Percentiles rank a stretch among this genome's conserved stretches.
phyloP scores from a whole-genome alignment of 805 yeast genomes.

The Hanseniaspora hatyaiensis region DNA sequence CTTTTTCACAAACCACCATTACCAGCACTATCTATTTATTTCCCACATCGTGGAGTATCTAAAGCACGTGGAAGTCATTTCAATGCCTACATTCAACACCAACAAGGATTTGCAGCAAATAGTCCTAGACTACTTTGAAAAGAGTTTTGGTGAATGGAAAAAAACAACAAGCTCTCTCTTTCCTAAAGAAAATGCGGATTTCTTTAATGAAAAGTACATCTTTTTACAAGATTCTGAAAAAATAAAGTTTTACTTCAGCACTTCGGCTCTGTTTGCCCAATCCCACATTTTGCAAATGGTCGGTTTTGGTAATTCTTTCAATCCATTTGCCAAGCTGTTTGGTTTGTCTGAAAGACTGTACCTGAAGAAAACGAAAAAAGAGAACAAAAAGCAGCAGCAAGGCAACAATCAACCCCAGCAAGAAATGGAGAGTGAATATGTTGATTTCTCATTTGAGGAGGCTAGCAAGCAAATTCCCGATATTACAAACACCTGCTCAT shows the following conservation, averaged over 20 bases:
- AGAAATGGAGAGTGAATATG: constrained; percentile 17
- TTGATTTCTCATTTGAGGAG: constrained; percentile 18
- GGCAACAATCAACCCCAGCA: constrained; percentile 10
- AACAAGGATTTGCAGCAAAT: constrained; percentile 46
- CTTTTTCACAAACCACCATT: constrained; percentile 16
- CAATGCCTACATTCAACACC: constrained; percentile 47
- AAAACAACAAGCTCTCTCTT: constrained; percentile 16
- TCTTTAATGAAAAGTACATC: constrained; percentile 40
- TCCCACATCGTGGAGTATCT: constrained; percentile 29
- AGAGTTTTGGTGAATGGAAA: constrained; percentile 42
- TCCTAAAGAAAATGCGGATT: constrained; percentile 51
- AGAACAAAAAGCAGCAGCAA: constrained; percentile 33
- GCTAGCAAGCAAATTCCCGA: constrained; percentile 23
- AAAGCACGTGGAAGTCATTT: constrained; percentile 54
- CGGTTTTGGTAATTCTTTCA: constrained; percentile 65
- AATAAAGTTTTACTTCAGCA: constrained; percentile 61
- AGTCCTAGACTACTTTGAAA: constrained; percentile 51
- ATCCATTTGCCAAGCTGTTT: constrained; percentile 67
- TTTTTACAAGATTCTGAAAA: constrained; percentile 30
- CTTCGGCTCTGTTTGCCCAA: constrained; percentile 63
- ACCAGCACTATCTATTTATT: constrained; percentile 15
- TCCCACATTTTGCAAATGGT: constrained; percentile 63
- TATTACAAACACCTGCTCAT: constrained; percentile 56
- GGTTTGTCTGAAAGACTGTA: constrained; percentile 59
- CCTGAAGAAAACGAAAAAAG: constrained; percentile 62